Conservation (phyloP, 2,329 filamentous ascomycete genomes). For the Penicillium sp. region DNA sequence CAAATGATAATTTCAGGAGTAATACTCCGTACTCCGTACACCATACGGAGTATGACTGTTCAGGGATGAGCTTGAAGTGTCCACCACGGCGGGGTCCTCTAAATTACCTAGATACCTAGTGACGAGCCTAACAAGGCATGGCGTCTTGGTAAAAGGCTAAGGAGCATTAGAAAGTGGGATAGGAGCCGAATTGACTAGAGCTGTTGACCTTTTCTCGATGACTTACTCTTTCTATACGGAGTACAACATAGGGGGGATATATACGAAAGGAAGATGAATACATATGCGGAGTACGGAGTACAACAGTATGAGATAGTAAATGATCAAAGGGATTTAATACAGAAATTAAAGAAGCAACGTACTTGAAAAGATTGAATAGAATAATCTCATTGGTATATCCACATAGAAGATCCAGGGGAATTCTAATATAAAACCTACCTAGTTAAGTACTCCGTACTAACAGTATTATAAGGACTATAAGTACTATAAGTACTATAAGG, state of each 20-base stretch:
- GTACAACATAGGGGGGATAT: too few species aligned
- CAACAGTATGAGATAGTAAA: background rate
- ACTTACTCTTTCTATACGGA: background rate
- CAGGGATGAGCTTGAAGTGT: constrained; percentile 1
- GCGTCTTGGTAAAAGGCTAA: background rate
- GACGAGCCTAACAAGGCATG: constrained; percentile 4
- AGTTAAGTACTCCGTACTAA: background rate
- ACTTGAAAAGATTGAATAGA: background rate
- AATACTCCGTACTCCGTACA: background rate
- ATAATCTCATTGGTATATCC: background rate
- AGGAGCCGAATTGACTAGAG: constrained; percentile 7
- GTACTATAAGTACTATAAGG: background rate
- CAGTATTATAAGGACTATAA: background rate
- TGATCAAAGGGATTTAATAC: background rate
- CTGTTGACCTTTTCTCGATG: background rate
- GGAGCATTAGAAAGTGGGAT: background rate
- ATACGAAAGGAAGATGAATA: background rate
- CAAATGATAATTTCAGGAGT: background rate
- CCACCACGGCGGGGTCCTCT: constrained; percentile 11
- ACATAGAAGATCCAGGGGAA: background rate
- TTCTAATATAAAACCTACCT: background rate
- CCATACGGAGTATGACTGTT: background rate
- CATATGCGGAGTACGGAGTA: background rate
- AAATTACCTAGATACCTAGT: constrained; percentile 1
- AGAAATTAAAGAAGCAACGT: background rate